A percentile compares a stretch with the other conserved stretches of the same genome.
phyloP scores from a whole-genome alignment of 2,329 filamentous ascomycete genomes.

The Pestalotiopsis sp. region DNA sequence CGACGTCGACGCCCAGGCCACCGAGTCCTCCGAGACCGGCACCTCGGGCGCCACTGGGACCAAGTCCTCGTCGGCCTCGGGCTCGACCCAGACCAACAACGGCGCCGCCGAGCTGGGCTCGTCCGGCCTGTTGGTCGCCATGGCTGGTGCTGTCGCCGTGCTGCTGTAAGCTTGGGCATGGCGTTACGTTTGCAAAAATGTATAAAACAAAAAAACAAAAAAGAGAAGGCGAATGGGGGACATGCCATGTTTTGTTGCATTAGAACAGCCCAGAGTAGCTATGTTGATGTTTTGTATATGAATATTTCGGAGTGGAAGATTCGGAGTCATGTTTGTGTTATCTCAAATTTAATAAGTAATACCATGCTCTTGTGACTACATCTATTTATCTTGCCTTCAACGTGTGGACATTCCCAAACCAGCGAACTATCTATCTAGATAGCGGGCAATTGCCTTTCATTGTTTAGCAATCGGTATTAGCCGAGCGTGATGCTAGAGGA shows the following conservation, averaged over 20 bases:
- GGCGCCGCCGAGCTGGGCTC: conserved; percentile 18
- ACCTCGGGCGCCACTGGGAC: neutral
- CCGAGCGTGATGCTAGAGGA: no score
- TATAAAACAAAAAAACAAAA: neutral
- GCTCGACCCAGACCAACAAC: conserved; percentile 4
- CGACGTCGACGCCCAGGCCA: conserved; percentile 9
- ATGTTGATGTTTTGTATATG: neutral
- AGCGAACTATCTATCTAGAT: no score
- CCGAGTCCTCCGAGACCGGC: conserved; percentile 7
- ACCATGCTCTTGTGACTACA: no score
- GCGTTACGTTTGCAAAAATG: no score
- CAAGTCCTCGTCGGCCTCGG: conserved; percentile 5
- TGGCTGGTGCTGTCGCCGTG: conserved; percentile 27
- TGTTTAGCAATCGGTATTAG: no score
- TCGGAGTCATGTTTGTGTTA: no score
- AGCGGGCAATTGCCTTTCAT: no score
- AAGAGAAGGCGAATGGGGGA: neutral
- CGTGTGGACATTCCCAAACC: no score
- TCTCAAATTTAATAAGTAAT: no score
- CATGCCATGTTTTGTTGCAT: no score
- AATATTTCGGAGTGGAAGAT: no score
- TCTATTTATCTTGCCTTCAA: no score
- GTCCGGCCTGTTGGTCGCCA: conserved; percentile 25
- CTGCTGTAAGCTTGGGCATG: conserved; percentile 21
- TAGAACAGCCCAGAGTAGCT: neutral